Percentiles rank a stretch among this genome's conserved stretches.
Evolutionary conservation across 306 rosid genomes (phyloP).

Genomic region (cucumber (Cucumis sativus)): DNA sequence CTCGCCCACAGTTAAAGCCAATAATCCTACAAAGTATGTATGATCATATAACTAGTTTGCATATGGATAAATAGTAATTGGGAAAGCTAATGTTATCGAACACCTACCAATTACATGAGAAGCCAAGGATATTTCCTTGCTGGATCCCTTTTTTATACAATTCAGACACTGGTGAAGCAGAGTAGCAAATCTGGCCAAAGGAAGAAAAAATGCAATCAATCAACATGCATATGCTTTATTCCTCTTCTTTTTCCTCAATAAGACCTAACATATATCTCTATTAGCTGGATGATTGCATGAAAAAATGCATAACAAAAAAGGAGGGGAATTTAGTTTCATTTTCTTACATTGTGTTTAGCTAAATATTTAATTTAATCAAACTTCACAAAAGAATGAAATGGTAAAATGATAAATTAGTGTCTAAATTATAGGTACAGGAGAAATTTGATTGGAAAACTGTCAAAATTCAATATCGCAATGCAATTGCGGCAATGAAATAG

Average conservation of each 20-base stretch:
- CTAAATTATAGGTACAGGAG: neutral
- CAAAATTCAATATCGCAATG: too few species aligned
- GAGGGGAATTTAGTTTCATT: neutral
- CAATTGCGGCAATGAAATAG: neutral
- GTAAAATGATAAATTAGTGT: neutral
- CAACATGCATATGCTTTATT: neutral
- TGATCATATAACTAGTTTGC: neutral
- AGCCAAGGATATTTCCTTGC: conserved; percentile 70
- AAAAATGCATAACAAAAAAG: neutral
- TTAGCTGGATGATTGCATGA: neutral
- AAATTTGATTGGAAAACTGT: too few species aligned
- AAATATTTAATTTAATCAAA: too few species aligned
- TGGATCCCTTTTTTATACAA: conserved; percentile 66
- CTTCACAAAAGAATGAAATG: neutral
- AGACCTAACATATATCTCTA: neutral
- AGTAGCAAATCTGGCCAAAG: conserved; percentile 58
- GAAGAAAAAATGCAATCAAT: conserved; percentile 2
- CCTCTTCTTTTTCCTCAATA: neutral
- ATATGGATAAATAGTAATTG: neutral
- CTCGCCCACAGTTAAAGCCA: conserved; percentile 73
- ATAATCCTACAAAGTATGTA: conserved; percentile 34
- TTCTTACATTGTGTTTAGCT: neutral
- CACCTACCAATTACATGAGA: conserved; percentile 67
- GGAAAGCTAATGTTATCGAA: conserved; percentile 6
- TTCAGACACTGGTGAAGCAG: conserved; percentile 70